phyloP scores from a whole-genome alignment of 2,329 filamentous ascomycete species.

The Aspergillus neotritici region DNA sequence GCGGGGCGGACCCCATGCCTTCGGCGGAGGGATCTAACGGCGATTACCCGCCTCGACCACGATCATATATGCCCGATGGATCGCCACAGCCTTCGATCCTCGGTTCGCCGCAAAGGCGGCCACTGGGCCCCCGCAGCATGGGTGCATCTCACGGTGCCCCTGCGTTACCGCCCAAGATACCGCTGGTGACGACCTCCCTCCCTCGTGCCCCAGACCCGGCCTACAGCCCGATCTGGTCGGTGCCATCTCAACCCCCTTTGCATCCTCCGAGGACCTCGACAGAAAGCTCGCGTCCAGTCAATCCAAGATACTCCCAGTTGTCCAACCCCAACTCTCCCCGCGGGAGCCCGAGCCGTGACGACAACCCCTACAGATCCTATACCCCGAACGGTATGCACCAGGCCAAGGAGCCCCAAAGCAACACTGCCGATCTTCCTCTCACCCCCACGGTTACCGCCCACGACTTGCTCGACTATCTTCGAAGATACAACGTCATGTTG shows the following conservation, averaged over 20 bases:
- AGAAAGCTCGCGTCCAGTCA: conserved; percentile 36
- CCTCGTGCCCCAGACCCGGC: conserved; percentile 46
- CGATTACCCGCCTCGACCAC: conserved; percentile 20
- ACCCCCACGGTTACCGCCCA: conserved; percentile 61
- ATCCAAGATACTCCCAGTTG: conserved; percentile 34
- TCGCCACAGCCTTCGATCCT: conserved; percentile 13
- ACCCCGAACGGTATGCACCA: conserved; percentile 40
- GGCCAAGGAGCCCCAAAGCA: conserved; percentile 36
- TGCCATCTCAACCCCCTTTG: conserved; percentile 33
- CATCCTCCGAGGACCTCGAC: conserved; percentile 38
- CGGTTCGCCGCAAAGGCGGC: conserved; percentile 25
- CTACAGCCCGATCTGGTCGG: conserved; percentile 43
- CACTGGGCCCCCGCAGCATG: conserved; percentile 42
- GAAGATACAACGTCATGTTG: conserved; percentile 62
- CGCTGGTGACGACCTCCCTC: conserved; percentile 33
- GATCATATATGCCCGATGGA: conserved; percentile 18
- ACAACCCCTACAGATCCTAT: conserved; percentile 41
- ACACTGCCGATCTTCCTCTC: conserved; percentile 47
- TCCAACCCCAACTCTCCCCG: conserved; percentile 22
- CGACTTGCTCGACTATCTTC: conserved; percentile 66
- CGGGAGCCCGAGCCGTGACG: conserved; percentile 34
- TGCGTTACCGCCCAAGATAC: conserved; percentile 41
- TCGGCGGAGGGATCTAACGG: conserved; percentile 13
- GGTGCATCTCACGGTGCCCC: conserved; percentile 30
- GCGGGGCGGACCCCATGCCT: conserved; percentile 6